These are phyloP conservation scores for Populus deltoides DNA, from an alignment of 345 rosid genomes.

Conservation along the genomic window DNA sequence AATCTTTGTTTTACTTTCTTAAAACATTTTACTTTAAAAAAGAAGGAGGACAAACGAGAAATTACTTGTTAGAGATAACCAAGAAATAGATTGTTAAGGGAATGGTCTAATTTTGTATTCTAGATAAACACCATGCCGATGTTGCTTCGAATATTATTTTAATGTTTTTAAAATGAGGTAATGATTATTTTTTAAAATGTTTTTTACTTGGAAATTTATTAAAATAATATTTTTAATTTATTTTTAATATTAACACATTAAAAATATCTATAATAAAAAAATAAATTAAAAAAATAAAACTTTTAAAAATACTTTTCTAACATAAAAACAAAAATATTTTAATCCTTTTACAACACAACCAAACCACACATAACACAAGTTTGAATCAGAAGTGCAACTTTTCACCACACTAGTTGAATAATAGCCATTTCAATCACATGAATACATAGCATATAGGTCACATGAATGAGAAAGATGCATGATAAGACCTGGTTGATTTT, in stretches of 20 bases:
- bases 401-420: background rate
- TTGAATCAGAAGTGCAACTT: background rate
- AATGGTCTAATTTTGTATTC: constrained; percentile 23
- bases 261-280: no score
- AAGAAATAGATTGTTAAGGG: background rate
- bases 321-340: no score
- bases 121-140: constrained; percentile 18
- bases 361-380: constrained; percentile 1
- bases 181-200: no score
- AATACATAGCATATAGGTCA: background rate
- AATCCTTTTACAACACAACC: background rate
- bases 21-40: background rate
- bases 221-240: no score
- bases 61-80: background rate
- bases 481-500: no score
- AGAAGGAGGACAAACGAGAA: background rate
- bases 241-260: no score
- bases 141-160: background rate
- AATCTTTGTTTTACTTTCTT: background rate
- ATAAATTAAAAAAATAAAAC: no score
- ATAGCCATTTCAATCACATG: background rate
- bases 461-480: no score
- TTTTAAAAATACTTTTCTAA: no score
- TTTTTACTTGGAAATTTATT: no score
- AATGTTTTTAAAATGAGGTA: no score